A percentile compares a stretch with the other conserved stretches of the same genome.
Conservation (phyloP, 106 monocot species). For the Phalaenopsis equestris region DNA sequence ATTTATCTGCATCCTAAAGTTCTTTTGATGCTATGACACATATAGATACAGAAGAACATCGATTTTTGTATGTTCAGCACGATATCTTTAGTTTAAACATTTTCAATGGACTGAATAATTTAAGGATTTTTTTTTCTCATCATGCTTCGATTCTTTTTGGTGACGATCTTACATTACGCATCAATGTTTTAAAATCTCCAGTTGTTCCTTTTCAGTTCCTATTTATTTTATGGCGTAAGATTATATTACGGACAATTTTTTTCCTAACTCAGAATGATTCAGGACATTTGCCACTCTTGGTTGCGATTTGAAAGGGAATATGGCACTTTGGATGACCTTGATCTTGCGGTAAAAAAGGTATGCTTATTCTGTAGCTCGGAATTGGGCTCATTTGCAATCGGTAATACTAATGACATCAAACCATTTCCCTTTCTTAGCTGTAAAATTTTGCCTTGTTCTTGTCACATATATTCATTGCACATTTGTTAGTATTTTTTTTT, state of each 20-base stretch:
- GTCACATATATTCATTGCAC: not conserved
- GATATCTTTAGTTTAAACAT: not conserved
- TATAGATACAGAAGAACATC: not conserved
- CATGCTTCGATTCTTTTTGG: not conserved
- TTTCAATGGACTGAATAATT: not conserved
- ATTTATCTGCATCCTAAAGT: not conserved
- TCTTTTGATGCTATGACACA: not conserved
- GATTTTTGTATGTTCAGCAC: not conserved
- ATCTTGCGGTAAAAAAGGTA: conserved; percentile 85
- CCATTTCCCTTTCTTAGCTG: not conserved
- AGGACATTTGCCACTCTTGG: conserved; percentile 91
- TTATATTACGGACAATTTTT: not conserved
- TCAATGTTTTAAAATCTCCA: not conserved
- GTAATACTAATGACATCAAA: not conserved
- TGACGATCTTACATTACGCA: not conserved
- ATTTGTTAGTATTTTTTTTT: not conserved
- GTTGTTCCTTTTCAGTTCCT: not conserved
- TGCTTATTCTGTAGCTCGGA: not conserved
- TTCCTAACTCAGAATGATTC: conserved; percentile 16
- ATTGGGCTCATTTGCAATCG: not conserved
- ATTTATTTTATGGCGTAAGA: not conserved
- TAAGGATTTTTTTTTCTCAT: not conserved
- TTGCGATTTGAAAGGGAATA: conserved; percentile 86
- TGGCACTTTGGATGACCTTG: conserved; percentile 82
- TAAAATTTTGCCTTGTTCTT: not conserved